phyloP scores from a whole-genome alignment of 1,284 basidiomycete genomes.

The Moesziomyces sp. region DNA sequence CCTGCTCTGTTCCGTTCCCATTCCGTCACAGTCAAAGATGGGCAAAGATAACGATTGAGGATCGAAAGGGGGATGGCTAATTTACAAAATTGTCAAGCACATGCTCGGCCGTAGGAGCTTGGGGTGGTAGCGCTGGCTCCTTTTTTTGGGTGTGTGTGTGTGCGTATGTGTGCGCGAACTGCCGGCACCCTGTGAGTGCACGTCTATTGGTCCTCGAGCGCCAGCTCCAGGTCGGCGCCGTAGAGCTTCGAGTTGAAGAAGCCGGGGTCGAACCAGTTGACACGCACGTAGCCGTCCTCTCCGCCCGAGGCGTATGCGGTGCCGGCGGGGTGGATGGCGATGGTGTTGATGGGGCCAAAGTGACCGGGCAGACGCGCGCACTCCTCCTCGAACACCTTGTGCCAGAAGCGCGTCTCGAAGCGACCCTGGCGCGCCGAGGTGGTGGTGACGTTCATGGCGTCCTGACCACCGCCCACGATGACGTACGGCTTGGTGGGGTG shows the following conservation, averaged over 20 bases:
- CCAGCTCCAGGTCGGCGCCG: constrained; percentile 64
- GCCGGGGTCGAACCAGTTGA: constrained; percentile 66
- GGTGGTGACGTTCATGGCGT: constrained; percentile 97
- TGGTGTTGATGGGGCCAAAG: constrained; percentile 96
- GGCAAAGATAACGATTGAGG: too few relatives aligned
- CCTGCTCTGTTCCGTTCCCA: too few relatives aligned
- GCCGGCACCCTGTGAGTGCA: too few relatives aligned
- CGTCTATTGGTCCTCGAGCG: constrained; percentile 62
- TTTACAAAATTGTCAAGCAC: too few relatives aligned
- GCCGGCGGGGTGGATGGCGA: constrained; percentile 91
- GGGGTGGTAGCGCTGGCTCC: background rate
- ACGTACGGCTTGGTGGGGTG: constrained; percentile 83
- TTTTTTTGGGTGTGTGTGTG: constrained; percentile 7
- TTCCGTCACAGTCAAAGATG: too few relatives aligned
- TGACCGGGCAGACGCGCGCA: constrained; percentile 83
- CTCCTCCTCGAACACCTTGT: constrained; percentile 97
- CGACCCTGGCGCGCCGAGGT: constrained; percentile 92
- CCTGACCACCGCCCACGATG: constrained; percentile 89
- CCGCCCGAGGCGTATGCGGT: constrained; percentile 91
- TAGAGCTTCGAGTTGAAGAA: constrained; percentile 66
- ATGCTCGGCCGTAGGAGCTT: background rate
- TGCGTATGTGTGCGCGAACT: too few relatives aligned
- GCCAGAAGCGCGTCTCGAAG: constrained; percentile 99
- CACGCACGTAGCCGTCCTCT: constrained; percentile 83
- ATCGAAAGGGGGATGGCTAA: too few relatives aligned